Percentiles rank a stretch among this genome's conserved stretches.
Evolutionary conservation across 2,329 filamentous ascomycete genomes (phyloP).

Genomic region (Pseudophaeomoniella oleicola): DNA sequence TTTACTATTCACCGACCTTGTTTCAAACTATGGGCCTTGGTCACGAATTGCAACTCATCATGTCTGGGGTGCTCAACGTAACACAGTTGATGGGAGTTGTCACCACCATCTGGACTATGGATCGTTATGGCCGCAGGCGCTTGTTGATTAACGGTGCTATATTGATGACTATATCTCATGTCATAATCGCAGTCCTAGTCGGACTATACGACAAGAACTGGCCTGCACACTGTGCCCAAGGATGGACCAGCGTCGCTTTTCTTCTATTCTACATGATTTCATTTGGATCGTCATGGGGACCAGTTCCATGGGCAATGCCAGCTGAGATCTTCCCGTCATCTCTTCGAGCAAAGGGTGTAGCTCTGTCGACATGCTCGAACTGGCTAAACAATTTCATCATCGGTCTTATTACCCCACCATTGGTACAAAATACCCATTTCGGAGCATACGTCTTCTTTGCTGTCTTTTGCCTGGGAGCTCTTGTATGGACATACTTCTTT

Average conservation of each 20-base stretch:
- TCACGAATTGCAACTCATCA: slow-evolving; percentile 32
- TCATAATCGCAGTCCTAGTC: slow-evolving; percentile 40
- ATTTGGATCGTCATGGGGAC: slow-evolving; percentile 46
- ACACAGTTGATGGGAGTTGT: slow-evolving; percentile 31
- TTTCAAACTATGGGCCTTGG: slow-evolving; percentile 36
- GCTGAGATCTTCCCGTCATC: slow-evolving; percentile 49
- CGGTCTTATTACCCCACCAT: slow-evolving; percentile 48
- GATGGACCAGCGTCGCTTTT: slow-evolving; percentile 43
- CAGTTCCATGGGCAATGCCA: slow-evolving; percentile 31
- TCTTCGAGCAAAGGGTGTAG: slow-evolving; percentile 50
- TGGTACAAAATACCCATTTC: slow-evolving; percentile 42
- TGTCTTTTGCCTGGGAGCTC: slow-evolving; percentile 34
- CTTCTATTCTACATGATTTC: slow-evolving; percentile 49
- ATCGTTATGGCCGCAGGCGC: slow-evolving; percentile 29
- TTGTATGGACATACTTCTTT: slow-evolving; percentile 37
- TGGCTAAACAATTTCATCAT: slow-evolving; percentile 54
- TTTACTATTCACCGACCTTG: slow-evolving; percentile 47
- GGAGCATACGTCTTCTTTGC: slow-evolving; percentile 47
- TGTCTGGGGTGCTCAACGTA: slow-evolving; percentile 40
- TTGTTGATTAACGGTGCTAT: slow-evolving; percentile 30
- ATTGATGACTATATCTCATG: slow-evolving; percentile 31
- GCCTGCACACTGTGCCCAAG: slow-evolving; percentile 33
- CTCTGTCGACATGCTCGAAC: slow-evolving; percentile 47
- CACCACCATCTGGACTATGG: slow-evolving; percentile 34
- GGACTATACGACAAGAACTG: slow-evolving; percentile 37